Evolutionary conservation across 1,284 basidiomycete genomes (phyloP).

Genomic region (Bothia castanella): DNA sequence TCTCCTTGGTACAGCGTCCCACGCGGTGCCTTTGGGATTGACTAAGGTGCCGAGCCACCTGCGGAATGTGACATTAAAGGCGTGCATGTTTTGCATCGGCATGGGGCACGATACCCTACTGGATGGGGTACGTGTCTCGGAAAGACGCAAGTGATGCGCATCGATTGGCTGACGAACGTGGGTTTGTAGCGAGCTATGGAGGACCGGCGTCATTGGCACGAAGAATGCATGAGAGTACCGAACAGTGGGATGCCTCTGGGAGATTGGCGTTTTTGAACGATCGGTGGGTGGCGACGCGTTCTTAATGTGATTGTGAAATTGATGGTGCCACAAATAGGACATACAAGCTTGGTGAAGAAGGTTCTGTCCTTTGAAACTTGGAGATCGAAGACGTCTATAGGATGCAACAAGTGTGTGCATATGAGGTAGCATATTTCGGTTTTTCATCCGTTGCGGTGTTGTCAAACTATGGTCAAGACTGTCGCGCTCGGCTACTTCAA

Average conservation of each 20-base stretch:
- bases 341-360: constrained; percentile 77
- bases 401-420: constrained; percentile 79
- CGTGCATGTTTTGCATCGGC: constrained; percentile 74
- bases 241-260: constrained; percentile 60
- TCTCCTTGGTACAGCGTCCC: constrained; percentile 81
- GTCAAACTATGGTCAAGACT: too few species aligned
- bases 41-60: constrained; percentile 67
- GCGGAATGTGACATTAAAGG: constrained; percentile 67
- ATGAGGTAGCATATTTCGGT: constrained; percentile 59
- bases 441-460: too few species aligned
- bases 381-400: constrained; percentile 67
- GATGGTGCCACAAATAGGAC: constrained; percentile 45
- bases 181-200: too few species aligned
- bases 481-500: constrained; percentile 86
- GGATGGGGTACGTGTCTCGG: constrained; percentile 53
- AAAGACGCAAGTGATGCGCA: too few species aligned
- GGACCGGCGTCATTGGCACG: too few species aligned
- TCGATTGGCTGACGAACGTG: constrained; percentile 1
- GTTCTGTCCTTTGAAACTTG: constrained; percentile 45
- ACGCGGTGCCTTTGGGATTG: constrained; percentile 65
- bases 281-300: constrained; percentile 47
- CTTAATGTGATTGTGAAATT: background rate
- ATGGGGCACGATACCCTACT: constrained; percentile 81
- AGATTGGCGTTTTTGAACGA: constrained; percentile 70
- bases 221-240: constrained; percentile 51